Evolutionary conservation across 106 monocot species (phyloP).

Genomic region (Dendrobium nobile): DNA sequence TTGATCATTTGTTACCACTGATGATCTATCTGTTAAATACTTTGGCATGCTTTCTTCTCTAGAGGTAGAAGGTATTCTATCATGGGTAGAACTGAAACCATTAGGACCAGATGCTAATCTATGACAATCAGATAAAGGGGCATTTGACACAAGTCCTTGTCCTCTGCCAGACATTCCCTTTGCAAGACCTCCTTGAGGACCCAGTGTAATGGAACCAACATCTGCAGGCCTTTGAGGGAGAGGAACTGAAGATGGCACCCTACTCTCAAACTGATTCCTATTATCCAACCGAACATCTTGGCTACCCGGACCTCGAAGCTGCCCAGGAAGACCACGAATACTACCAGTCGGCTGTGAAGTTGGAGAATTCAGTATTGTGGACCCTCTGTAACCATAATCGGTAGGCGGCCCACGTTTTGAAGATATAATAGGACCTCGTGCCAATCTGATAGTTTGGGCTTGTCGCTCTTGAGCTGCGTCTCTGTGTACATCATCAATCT

Average conservation of each 20-base stretch:
- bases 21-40: constrained; percentile 23
- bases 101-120: constrained; percentile 42
- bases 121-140: constrained; percentile 23
- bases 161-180: constrained; percentile 86
- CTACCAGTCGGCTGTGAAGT: constrained; percentile 36
- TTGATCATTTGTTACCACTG: constrained; percentile 12
- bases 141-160: constrained; percentile 39
- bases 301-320: constrained; percentile 24
- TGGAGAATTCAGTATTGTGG: constrained; percentile 37
- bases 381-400: constrained; percentile 51
- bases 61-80: background rate
- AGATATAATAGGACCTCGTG: constrained; percentile 53
- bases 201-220: constrained; percentile 65
- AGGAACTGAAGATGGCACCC: constrained; percentile 45
- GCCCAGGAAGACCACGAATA: constrained; percentile 35
- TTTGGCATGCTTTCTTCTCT: constrained; percentile 24
- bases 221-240: constrained; percentile 48
- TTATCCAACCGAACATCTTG: constrained; percentile 73
- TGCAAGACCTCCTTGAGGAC: constrained; percentile 94
- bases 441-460: constrained; percentile 56
- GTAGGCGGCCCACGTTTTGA: constrained; percentile 45
- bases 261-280: constrained; percentile 49
- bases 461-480: constrained; percentile 96
- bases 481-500: constrained; percentile 93
- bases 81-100: constrained; percentile 20